Evolutionary conservation across 768 basidiomycete species (phyloP), one percentile per base, ranked within the genome.

Genomic region (Boletus sensibilis): DNA sequence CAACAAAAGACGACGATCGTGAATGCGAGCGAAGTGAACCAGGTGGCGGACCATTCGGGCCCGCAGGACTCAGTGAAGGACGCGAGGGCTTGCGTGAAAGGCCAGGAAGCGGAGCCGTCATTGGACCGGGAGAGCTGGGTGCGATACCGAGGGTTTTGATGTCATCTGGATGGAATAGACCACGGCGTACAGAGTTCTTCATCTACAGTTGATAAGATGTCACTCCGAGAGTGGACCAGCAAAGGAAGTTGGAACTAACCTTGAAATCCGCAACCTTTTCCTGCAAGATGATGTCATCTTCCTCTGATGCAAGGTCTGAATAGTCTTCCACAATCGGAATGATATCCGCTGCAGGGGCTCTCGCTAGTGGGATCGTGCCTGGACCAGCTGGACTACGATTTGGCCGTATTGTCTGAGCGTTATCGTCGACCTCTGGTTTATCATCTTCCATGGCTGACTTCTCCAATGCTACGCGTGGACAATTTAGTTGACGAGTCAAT

Each of bases 121-220:
- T 74, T 31, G 88, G 87, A 4, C 80, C 83, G 7, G 89, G 81
- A 13, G 77, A 76, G 8, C 68, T 66, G 18, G 76, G 74, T 27
- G 74, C 63, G 11, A 82, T 71, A 29, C 90, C 89, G 23, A 89
- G 75, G 3, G 85, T 87, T 75, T 89, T 90, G 70, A 94, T 91
- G 65, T 94, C 92, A 65, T 93, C 86, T 2, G 93, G 93, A 66
- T 93, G 92, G 70, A 93, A 92, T 29, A 94, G 79, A 6, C 90
- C 88, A 35, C 83, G 82, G n/a, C 82, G 81, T 20, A 80, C 68
- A 18, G 85, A 83, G 59, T 87, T 90, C 72, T 86, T 90, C 78
- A 87, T 76, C 90, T 82, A 47, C 6, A 13, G 6, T 50, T 3
- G n/a, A 37, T 3, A 50, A 23, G n/a, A 21, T 23, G 48, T 57